Evolutionary conservation across 176 grass and related monocot species (phyloP).

Genomic region (Themeda triandra): DNA sequence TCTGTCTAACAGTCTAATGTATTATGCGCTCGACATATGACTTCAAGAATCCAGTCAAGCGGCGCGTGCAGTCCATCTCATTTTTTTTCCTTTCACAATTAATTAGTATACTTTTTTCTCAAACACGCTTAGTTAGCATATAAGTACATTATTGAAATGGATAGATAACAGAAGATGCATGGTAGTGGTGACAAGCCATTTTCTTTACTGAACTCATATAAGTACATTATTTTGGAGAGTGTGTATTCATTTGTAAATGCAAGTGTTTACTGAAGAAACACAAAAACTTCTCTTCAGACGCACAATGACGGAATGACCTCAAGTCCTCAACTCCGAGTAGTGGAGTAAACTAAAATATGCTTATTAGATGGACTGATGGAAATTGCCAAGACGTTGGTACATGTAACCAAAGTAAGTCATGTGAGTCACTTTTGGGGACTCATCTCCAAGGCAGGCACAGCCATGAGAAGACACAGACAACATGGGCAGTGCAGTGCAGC

Average conservation of each 20-base stretch:
- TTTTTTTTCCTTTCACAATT: no score
- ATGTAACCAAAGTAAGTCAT: neutral
- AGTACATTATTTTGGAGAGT: no score
- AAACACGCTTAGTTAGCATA: no score
- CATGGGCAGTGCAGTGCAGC: constrained; percentile 1
- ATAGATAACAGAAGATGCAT: neutral
- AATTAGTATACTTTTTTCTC: no score
- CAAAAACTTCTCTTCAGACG: no score
- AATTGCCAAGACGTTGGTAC: neutral
- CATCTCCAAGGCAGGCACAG: constrained; percentile 13
- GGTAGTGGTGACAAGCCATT: neutral
- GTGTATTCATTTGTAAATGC: no score
- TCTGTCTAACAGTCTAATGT: neutral
- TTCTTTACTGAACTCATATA: neutral
- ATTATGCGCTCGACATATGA: neutral
- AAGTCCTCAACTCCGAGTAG: neutral
- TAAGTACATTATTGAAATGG: neutral
- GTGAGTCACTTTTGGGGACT: constrained; percentile 2
- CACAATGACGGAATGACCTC: no score
- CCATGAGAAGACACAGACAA: constrained; percentile 40
- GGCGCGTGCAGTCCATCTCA: neutral
- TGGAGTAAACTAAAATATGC: neutral
- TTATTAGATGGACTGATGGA: no score
- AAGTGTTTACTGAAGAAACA: no score
- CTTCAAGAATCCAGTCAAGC: neutral